Evolutionary conservation across 495 filamentous ascomycete species (phyloP), one percentile per base, ranked within the genome.

Genomic region (Friedmanniomyces simplex): DNA sequence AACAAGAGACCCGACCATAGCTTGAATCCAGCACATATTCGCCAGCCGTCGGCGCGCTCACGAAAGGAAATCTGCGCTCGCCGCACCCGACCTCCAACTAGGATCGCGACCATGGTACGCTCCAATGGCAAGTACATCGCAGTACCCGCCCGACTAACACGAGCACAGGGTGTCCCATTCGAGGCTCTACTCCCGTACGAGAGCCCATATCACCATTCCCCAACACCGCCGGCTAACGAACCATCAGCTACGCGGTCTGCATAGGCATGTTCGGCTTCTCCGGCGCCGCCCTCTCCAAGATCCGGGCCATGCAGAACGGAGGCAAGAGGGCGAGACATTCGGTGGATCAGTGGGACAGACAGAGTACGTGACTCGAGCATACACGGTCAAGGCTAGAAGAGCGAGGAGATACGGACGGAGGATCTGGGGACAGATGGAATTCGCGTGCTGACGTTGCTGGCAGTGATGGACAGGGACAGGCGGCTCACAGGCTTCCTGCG

Each of bases 391-490:
- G 2, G 8, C 26, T 20, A 12, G 7, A 20, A 20, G 28, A 22
- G 7, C 20, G n/a, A 50, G 18, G n/a, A 24, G 32, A n/a, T 41
- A 50, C 10, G 7, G 28, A 32, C 4, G 28, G 28, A 10, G 26
- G 7, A 25, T 3, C 20, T 24, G 46, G 18, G 6, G 2, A 28
- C 4, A 5, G 6, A 25, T 1, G 26, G 26, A 52, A 22, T 13
- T 3, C 5, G 26, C 49, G n/a, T 14, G 30, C 49, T 52, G 20
- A 52, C 49, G 26, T 4, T 3, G 1, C n/a, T 20, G 28, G 34
- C 63, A 97, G 93, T 99, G 94, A 96, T 97, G 90, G 86, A 96
- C 57, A 82, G 93, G 67, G 93, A 99, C 69, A 76, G 84, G 63
- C 79, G 93, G 67, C 79, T 99, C 69, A 99, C 93, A 50, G 93